Evolutionary conservation across 306 rosid species (phyloP).

Genomic region (Boehmeria nivea): DNA sequence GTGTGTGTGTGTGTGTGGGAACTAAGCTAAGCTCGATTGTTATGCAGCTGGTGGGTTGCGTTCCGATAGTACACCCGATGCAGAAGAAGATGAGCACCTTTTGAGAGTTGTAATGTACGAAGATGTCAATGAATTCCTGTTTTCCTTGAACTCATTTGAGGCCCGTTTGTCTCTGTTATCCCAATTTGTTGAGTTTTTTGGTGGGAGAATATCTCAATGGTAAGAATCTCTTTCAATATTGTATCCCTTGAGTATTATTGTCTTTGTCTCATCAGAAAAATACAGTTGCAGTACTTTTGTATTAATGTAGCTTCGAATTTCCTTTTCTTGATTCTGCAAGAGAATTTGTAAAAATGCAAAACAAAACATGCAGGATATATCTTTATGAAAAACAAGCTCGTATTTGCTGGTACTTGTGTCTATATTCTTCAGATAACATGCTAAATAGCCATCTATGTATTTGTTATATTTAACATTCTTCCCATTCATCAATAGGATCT

Average conservation of each 20-base stretch:
- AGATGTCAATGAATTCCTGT: slow-evolving; percentile 76
- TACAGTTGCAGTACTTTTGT: not conserved
- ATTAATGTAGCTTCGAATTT: no score
- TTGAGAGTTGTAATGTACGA: slow-evolving; percentile 65
- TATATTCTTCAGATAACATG: not conserved
- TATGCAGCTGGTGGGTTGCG: slow-evolving; percentile 35
- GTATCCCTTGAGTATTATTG: not conserved
- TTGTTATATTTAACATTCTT: not conserved
- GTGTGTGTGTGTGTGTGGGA: not conserved
- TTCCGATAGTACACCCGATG: slow-evolving; percentile 36
- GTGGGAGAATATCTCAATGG: slow-evolving; percentile 69
- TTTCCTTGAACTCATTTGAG: slow-evolving; percentile 72
- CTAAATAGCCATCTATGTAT: not conserved
- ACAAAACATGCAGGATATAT: not conserved
- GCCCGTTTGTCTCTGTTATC: slow-evolving; percentile 59
- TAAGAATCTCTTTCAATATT: slow-evolving; percentile 42
- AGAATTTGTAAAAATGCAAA: not conserved
- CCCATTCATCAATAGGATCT: slow-evolving; percentile 34
- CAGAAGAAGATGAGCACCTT: slow-evolving; percentile 69
- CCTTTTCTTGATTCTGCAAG: not conserved
- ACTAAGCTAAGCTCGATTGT: slow-evolving; percentile 25
- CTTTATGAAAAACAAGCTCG: no score
- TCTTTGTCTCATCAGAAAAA: no score
- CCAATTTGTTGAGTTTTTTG: slow-evolving; percentile 81
- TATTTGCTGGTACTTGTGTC: not conserved